Conservation (phyloP, 2,329 filamentous ascomycete genomes). For the Rhinocladiella mackenziei region DNA sequence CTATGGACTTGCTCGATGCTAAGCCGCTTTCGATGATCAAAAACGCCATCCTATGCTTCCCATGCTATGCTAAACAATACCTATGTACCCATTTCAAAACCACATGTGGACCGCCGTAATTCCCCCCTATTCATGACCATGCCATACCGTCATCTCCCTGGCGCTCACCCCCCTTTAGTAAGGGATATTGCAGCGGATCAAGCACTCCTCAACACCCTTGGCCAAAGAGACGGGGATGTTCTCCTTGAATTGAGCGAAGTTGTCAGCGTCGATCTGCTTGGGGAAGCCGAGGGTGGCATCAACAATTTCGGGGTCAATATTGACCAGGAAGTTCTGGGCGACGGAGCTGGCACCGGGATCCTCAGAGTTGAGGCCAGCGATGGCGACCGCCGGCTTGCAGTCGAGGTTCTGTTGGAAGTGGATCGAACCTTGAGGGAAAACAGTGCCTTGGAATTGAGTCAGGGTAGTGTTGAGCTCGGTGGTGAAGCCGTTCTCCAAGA, state of each 20-base stretch:
- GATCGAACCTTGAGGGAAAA: constrained; percentile 46
- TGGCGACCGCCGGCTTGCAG: constrained; percentile 43
- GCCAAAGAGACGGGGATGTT: constrained; percentile 24
- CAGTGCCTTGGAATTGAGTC: constrained; percentile 43
- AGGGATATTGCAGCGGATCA: constrained; percentile 24
- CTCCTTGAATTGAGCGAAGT: constrained; percentile 27
- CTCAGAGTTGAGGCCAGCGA: constrained; percentile 43
- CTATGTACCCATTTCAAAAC: too few relatives aligned
- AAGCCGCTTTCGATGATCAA: too few relatives aligned
- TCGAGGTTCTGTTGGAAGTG: constrained; percentile 49
- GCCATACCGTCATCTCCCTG: too few relatives aligned
- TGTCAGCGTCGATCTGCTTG: constrained; percentile 25
- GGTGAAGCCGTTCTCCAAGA: constrained; percentile 45
- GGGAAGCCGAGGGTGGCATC: constrained; percentile 36
- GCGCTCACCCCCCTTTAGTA: too few relatives aligned
- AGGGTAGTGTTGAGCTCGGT: constrained; percentile 41
- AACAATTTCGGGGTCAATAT: constrained; percentile 46
- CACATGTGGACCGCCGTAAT: too few relatives aligned
- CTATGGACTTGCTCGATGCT: too few relatives aligned
- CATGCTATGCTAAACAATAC: too few relatives aligned
- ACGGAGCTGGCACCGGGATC: constrained; percentile 40
- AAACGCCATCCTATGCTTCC: too few relatives aligned
- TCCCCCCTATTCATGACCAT: too few relatives aligned
- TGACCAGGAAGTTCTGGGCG: constrained; percentile 48
- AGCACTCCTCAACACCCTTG: constrained; percentile 27